Evolutionary conservation across 805 yeast genomes (phyloP).

Genomic region (Ascoidea rubescens): DNA sequence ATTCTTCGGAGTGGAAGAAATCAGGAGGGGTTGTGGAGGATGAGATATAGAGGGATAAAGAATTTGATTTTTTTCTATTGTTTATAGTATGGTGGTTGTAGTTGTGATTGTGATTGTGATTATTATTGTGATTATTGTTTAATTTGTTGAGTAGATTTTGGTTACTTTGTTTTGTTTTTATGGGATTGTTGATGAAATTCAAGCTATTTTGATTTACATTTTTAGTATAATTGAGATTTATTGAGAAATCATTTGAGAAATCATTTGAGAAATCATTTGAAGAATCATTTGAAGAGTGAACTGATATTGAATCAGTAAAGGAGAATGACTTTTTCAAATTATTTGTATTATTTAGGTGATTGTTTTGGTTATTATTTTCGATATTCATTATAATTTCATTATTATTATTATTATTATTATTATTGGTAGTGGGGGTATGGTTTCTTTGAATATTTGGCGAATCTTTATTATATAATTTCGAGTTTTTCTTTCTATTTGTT

Average conservation of each 20-base stretch:
- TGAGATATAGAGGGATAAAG: background rate
- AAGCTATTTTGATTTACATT: too few relatives aligned
- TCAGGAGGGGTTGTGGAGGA: background rate
- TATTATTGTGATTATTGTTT: background rate
- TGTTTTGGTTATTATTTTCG: background rate
- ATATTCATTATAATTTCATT: background rate
- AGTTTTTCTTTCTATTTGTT: too few relatives aligned
- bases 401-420: too few relatives aligned
- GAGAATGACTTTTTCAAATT: too few relatives aligned
- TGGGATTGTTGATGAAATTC: background rate
- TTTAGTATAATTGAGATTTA: too few relatives aligned
- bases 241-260: too few relatives aligned
- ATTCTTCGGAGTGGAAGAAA: constrained; percentile 2
- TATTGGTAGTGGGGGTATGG: background rate
- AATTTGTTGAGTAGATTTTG: background rate
- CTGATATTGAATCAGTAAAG: too few relatives aligned
- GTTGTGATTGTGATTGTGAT: background rate
- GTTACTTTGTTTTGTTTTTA: background rate
- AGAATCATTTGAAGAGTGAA: too few relatives aligned
- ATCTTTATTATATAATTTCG: too few relatives aligned
- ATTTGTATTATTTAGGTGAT: too few relatives aligned
- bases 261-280: too few relatives aligned
- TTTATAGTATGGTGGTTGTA: background rate
- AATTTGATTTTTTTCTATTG: background rate
- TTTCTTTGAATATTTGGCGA: too few relatives aligned